Percentiles rank a stretch among this genome's conserved stretches.
These are phyloP conservation scores for Peronospora farinosa DNA, from an alignment of 352 stramenopile species.

Conservation along the genomic window DNA sequence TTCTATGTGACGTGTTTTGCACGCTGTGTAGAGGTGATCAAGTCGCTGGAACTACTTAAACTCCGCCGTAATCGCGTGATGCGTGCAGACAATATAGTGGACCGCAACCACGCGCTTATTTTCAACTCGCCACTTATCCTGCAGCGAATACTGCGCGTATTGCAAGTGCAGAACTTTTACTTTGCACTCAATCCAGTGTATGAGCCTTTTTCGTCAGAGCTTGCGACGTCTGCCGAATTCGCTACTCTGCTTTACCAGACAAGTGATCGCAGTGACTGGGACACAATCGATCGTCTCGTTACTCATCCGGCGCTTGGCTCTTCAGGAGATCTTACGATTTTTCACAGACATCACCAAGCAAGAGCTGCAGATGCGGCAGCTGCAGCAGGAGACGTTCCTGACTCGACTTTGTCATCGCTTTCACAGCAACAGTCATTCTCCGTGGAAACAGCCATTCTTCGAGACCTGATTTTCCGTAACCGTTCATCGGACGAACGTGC, in stretches of 20 bases:
- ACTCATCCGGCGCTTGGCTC: constrained; percentile 39
- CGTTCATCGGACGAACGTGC: constrained; percentile 43
- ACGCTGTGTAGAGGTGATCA: constrained; percentile 78
- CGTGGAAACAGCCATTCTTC: constrained; percentile 60
- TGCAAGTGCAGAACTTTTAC: constrained; percentile 84
- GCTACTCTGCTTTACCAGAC: constrained; percentile 74
- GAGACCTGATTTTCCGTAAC: constrained; percentile 69
- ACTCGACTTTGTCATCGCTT: constrained; percentile 19
- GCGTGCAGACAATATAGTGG: constrained; percentile 78
- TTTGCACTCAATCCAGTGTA: constrained; percentile 79
- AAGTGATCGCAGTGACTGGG: constrained; percentile 68
- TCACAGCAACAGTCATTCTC: constrained; percentile 41
- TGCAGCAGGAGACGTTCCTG: constrained; percentile 6
- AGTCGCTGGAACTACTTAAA: constrained; percentile 90
- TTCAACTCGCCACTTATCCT: constrained; percentile 77
- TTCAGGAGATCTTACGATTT: constrained; percentile 46
- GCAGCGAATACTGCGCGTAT: constrained; percentile 58
- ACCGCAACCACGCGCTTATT: constrained; percentile 92
- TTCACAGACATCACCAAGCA: constrained; percentile 35
- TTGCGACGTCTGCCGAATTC: constrained; percentile 77
- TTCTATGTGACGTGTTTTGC: constrained; percentile 1
- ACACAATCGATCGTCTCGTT: constrained; percentile 59
- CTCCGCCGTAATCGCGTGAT: constrained; percentile 76
- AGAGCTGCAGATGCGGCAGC: constrained; percentile 14
- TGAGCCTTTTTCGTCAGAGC: constrained; percentile 73